Evolutionary conservation across 148 eudicot genomes (phyloP), one percentile per base, ranked within the genome.

Genomic region (Vaccinium macrocarpon): DNA sequence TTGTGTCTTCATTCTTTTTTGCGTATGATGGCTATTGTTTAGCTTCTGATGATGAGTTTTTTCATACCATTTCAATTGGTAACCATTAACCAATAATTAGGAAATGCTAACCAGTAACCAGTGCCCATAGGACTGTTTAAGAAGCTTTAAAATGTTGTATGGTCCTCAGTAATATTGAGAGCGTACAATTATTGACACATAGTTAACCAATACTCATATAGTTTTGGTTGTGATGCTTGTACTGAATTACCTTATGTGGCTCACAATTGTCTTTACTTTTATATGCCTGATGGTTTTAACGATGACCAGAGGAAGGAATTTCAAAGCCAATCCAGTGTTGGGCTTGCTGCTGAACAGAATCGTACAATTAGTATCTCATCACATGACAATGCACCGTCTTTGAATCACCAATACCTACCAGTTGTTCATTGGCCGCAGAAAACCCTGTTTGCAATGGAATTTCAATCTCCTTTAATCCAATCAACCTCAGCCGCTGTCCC

Each of bases 271-370:
- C 12, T 57, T 56, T 79, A 4, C 16, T 23, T 56, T 19, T 18
- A 48, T 35, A 32, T 57, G 25, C 19, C 38, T 55, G 82, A 79
- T 35, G 51, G 32, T 15, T 79, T 79, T 79, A 55, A 79, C 56
- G 51, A 52, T 59, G 21, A 83, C 18, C 81, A 77, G 81, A 27
- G 80, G 46, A 77, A 62, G 82, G 85, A 62, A 46, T 81, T 61
- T 62, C 75, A 76, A 55, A 83, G 62, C n/a, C 81, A 78, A 5
- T 64, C 64, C 78, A 62, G 61, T 25, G 57, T 57, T 6, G 35
- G 51, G n/a, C 71, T 38, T 80, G 52, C 52, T 80, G 61, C 49
- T 29, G 48, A 21, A 25, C 49, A 76, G 74, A 62, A 83, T 50
- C 38, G 27, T 5, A 49, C 74, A 10, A 64, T 10, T 27, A 56